phyloP scores from a whole-genome alignment of 2,329 filamentous ascomycete species.

The Macrophomina phaseolina region DNA sequence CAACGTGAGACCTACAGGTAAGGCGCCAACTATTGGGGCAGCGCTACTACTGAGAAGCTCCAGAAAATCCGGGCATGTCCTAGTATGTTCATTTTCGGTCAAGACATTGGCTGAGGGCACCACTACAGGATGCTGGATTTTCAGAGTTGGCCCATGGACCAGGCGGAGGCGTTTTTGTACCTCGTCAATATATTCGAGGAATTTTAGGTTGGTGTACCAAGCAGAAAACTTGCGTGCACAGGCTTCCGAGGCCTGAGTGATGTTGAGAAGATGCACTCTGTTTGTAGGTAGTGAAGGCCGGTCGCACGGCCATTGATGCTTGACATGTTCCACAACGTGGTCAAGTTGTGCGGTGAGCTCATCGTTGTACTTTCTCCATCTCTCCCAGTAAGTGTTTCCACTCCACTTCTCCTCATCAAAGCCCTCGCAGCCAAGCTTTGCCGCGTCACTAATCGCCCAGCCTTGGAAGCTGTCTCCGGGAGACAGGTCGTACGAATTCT shows the following conservation, averaged over 20 bases:
- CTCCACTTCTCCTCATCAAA: not conserved
- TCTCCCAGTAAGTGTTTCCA: not conserved
- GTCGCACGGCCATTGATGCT: not conserved
- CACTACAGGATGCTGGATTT: not conserved
- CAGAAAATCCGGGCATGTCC: not conserved
- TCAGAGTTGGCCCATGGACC: not conserved
- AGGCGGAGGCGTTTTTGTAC: not conserved
- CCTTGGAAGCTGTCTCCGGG: not conserved
- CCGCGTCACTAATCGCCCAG: not conserved
- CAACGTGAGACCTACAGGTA: not conserved
- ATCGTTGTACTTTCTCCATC: not conserved
- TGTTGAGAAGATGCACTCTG: not conserved
- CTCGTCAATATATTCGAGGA: not conserved
- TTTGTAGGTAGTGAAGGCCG: not conserved
- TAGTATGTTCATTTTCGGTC: not conserved
- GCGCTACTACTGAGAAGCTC: not conserved
- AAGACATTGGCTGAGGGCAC: not conserved
- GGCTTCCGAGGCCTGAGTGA: not conserved
- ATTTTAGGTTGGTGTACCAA: slow-evolving; percentile 14
- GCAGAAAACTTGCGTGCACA: not conserved
- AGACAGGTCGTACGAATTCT: not conserved
- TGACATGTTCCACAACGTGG: not conserved
- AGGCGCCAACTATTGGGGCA: not conserved
- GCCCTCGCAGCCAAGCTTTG: not conserved
- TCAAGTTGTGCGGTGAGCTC: not conserved